phyloP scores from a whole-genome alignment of 495 filamentous ascomycete species.

The Amniculicola lignicola region DNA sequence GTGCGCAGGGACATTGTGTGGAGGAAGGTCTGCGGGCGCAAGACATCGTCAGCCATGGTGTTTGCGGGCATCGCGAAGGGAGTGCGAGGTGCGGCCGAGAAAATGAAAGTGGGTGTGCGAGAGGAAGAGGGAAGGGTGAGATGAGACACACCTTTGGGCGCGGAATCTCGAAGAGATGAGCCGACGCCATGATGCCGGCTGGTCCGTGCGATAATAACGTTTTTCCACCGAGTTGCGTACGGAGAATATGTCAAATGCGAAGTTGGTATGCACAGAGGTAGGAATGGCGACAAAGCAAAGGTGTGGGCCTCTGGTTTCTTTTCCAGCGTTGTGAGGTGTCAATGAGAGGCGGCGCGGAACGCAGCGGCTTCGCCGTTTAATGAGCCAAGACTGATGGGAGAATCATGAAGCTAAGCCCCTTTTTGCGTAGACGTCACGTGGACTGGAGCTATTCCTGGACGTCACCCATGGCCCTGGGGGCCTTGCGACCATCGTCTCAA shows the following conservation, averaged over 20 bases:
- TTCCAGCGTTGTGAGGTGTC: constrained; percentile 5
- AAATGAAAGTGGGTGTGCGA: not conserved
- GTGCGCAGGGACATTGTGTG: constrained; percentile 81
- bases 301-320: not conserved
- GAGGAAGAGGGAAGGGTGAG: not conserved
- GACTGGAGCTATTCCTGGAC: not conserved
- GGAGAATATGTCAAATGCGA: no score
- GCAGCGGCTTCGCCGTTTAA: not conserved
- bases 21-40: constrained; percentile 72
- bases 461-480: not conserved
- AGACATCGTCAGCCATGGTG: constrained; percentile 17
- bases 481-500: no score
- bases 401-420: constrained; percentile 5
- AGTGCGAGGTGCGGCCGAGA: no score
- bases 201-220: no score
- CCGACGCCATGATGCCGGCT: constrained; percentile 3
- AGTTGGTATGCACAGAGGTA: not conserved
- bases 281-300: no score
- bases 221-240: no score
- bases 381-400: not conserved
- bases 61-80: no score
- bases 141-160: constrained; percentile 28
- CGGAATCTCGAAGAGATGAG: constrained; percentile 29
- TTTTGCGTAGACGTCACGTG: constrained; percentile 10
- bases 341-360: constrained; percentile 12